These are phyloP conservation scores for Mycotypha africana DNA, from an alignment of 371 early-diverging fungal species.

Conservation along the genomic window DNA sequence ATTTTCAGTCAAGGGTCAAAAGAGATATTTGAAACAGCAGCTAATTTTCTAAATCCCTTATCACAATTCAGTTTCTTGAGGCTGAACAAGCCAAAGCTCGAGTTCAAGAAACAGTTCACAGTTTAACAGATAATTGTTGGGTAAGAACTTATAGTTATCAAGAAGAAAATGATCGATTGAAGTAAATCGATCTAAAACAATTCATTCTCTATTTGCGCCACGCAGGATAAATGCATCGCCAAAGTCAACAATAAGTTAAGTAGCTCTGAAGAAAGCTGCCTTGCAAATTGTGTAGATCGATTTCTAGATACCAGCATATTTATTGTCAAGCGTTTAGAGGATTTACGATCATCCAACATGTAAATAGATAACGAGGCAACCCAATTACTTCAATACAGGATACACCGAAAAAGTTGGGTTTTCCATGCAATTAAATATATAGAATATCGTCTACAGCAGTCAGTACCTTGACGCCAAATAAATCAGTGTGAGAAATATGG, in stretches of 20 bases:
- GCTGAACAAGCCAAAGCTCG: slow-evolving; percentile 70
- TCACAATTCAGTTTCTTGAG: slow-evolving; percentile 48
- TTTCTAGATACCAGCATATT: slow-evolving; percentile 74
- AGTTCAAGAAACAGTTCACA: slow-evolving; percentile 63
- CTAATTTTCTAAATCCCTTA: background rate
- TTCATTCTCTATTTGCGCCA: too few species aligned
- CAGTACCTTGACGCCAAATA: too few species aligned
- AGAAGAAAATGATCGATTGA: background rate
- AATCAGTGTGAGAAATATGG: too few species aligned
- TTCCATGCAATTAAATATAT: too few species aligned
- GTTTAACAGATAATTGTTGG: slow-evolving; percentile 74
- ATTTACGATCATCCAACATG: slow-evolving; percentile 28
- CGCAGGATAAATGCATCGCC: slow-evolving; percentile 70
- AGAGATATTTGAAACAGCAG: background rate
- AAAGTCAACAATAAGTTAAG: slow-evolving; percentile 65
- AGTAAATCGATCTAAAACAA: too few species aligned
- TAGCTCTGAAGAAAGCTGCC: slow-evolving; percentile 62
- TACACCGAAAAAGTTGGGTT: too few species aligned
- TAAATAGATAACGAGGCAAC: slow-evolving; percentile 17
- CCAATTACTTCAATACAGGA: too few species aligned
- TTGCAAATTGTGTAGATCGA: slow-evolving; percentile 80
- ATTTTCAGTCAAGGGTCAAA: background rate
- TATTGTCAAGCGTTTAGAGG: slow-evolving; percentile 64
- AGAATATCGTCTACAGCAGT: too few species aligned
- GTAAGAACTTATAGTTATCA: slow-evolving; percentile 8